Percentiles rank a stretch among this genome's conserved stretches.
phyloP scores from a whole-genome alignment of 164 flowering plant genomes.

The Protea cynaroides region DNA sequence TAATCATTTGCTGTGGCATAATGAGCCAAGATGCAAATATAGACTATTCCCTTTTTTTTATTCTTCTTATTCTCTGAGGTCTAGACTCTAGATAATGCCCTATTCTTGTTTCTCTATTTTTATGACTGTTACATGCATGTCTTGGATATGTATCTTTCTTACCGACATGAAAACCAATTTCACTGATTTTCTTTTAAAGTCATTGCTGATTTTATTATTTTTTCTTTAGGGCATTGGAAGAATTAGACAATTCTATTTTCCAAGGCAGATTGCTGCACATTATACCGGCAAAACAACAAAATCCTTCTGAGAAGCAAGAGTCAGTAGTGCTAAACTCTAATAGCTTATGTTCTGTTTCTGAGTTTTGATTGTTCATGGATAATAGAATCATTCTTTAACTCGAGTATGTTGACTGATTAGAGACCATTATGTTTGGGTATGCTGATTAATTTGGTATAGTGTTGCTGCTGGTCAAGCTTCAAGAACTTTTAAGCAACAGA shows the following conservation, averaged over 20 bases:
- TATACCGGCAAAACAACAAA: conserved; percentile 62
- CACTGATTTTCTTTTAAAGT: neutral
- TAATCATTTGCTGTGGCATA: neutral
- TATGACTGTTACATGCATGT: neutral
- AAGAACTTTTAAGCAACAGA: conserved; percentile 65
- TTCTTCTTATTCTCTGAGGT: neutral
- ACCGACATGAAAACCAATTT: neutral
- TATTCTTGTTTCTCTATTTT: neutral
- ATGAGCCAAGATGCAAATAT: neutral
- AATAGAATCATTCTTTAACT: neutral
- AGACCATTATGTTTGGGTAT: conserved; percentile 1
- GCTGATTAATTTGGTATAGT: conserved; percentile 25
- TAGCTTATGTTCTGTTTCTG: neutral
- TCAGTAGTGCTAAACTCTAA: conserved; percentile 23
- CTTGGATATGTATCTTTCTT: neutral
- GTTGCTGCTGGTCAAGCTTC: conserved; percentile 20
- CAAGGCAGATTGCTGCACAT: conserved; percentile 94
- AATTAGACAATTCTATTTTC: conserved; percentile 71
- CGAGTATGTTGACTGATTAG: neutral
- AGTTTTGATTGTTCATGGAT: neutral
- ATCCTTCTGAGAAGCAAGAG: conserved; percentile 43
- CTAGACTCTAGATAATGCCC: no score
- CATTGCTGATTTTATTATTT: neutral
- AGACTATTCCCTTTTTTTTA: neutral
- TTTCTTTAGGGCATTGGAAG: conserved; percentile 75